These are phyloP conservation scores for Sugiyamaella marilandica DNA, from an alignment of 805 yeast species.

Conservation along the genomic window DNA sequence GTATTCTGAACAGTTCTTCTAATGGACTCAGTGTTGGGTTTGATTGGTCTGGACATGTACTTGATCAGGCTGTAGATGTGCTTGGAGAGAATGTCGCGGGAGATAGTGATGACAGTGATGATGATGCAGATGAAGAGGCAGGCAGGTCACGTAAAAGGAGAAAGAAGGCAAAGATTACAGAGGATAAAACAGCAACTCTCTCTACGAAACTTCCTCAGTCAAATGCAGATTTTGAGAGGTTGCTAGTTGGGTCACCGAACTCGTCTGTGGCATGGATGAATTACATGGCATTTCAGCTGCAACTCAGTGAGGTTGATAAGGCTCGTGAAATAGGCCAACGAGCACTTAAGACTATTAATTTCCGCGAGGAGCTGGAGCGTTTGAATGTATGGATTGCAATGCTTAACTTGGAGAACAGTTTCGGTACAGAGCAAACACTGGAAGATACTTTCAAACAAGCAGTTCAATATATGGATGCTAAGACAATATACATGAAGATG, in stretches of 20 bases:
- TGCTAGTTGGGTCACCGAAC: constrained; percentile 86
- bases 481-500: constrained; percentile 72
- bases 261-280: constrained; percentile 96
- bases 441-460: constrained; percentile 79
- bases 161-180: constrained; percentile 48
- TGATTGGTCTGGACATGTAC: constrained; percentile 91
- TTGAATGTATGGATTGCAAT: constrained; percentile 94
- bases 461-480: constrained; percentile 87
- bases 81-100: neutral
- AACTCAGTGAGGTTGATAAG: constrained; percentile 87
- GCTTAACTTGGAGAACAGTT: constrained; percentile 87
- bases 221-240: constrained; percentile 83
- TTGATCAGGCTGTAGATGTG: constrained; percentile 56
- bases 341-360: constrained; percentile 84
- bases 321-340: constrained; percentile 92
- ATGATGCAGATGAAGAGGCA: constrained; percentile 47
- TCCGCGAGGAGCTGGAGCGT: constrained; percentile 89
- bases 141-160: constrained; percentile 29
- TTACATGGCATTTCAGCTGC: constrained; percentile 96
- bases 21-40: constrained; percentile 78
- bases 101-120: constrained; percentile 30
- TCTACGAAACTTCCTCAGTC: constrained; percentile 88
- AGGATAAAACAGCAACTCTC: constrained; percentile 82
- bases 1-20: constrained; percentile 22
- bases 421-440: constrained; percentile 79